Evolutionary conservation across 768 basidiomycete genomes (phyloP).

Genomic region (Suillus hirtellus): DNA sequence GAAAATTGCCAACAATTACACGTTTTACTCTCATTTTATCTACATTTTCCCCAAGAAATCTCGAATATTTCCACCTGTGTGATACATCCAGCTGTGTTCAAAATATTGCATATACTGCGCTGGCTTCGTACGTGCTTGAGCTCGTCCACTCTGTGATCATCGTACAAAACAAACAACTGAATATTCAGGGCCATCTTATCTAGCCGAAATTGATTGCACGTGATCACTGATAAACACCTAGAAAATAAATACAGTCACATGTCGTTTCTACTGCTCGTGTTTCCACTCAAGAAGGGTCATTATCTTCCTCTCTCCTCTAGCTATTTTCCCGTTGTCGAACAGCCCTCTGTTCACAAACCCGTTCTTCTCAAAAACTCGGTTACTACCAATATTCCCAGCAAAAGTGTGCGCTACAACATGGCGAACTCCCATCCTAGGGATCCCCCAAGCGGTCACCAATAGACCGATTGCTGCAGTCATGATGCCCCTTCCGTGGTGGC

Average conservation of each 20-base stretch:
- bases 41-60: no score
- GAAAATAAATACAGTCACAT: background rate
- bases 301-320: conserved; percentile 39
- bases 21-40: no score
- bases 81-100: no score
- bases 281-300: conserved; percentile 40
- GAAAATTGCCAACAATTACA: no score
- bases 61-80: no score
- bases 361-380: conserved; percentile 67
- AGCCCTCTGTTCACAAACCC: conserved; percentile 48
- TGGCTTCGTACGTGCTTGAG: no score
- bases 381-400: conserved; percentile 58
- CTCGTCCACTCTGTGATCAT: background rate
- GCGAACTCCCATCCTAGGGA: conserved; percentile 60
- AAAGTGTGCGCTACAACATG: conserved; percentile 46
- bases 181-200: background rate
- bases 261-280: background rate
- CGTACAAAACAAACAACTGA: conserved; percentile 4
- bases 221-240: background rate
- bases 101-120: no score
- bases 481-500: conserved; percentile 67
- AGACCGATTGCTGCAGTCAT: conserved; percentile 66
- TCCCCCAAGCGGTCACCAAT: conserved; percentile 57
- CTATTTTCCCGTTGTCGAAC: conserved; percentile 38
- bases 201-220: background rate